Conservation (phyloP, 208 protist species). For the Vickermania spadyakhi region DNA sequence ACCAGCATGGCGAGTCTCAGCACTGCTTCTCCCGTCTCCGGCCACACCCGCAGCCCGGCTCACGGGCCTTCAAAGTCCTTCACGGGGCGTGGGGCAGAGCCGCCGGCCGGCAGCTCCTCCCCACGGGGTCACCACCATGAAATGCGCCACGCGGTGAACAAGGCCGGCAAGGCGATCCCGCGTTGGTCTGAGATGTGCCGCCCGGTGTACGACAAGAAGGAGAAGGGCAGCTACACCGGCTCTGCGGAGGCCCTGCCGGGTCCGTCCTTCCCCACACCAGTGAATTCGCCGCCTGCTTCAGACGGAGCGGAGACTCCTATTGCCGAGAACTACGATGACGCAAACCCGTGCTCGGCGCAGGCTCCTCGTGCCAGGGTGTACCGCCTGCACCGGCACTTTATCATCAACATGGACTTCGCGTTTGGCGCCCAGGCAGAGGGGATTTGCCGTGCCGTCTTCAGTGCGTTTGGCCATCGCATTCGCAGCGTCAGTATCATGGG, state of each 20-base stretch:
- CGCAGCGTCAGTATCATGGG: constrained; percentile 84
- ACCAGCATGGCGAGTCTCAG: constrained; percentile 6
- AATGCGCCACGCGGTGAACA: background rate
- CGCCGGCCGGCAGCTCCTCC: background rate
- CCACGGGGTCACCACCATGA: background rate
- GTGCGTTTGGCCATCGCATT: constrained; percentile 69
- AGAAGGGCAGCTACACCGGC: constrained; percentile 1
- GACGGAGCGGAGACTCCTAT: background rate
- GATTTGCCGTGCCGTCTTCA: constrained; percentile 70
- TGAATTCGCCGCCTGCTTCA: background rate
- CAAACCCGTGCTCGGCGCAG: background rate
- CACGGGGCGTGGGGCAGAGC: background rate
- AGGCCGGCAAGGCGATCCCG: background rate
- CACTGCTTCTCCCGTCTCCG: background rate
- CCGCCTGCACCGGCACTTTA: constrained; percentile 53
- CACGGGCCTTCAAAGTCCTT: background rate
- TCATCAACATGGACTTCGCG: constrained; percentile 90
- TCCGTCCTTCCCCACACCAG: background rate
- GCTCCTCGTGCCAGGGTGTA: background rate
- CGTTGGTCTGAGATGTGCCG: constrained; percentile 23
- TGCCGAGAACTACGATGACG: constrained; percentile 1
- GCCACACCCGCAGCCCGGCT: background rate
- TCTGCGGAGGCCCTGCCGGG: background rate
- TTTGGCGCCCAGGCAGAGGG: constrained; percentile 86
- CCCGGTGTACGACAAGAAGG: constrained; percentile 12